Conservation (phyloP, 78 protist species). For the Isochrysis galbana region DNA sequence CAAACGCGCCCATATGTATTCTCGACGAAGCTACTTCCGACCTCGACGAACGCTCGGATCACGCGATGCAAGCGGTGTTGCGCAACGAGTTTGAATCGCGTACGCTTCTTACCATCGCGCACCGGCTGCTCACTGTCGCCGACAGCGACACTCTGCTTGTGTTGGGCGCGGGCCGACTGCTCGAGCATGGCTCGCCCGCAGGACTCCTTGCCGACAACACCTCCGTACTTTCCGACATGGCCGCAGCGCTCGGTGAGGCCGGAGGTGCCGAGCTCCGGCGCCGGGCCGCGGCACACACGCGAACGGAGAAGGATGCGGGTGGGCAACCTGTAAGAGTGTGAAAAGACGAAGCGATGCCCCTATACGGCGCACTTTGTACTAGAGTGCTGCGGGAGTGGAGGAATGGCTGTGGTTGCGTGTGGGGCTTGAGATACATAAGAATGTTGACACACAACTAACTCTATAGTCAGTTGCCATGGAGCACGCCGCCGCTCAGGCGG, state of each 20-base stretch:
- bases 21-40: constrained; percentile 88
- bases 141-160: constrained; percentile 68
- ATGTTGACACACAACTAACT: too few relatives aligned
- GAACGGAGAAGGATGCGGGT: too few relatives aligned
- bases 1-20: constrained; percentile 27
- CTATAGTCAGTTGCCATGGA: too few relatives aligned
- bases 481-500: too few relatives aligned
- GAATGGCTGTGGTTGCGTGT: too few relatives aligned
- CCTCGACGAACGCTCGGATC: constrained; percentile 75
- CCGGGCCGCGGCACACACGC: too few relatives aligned
- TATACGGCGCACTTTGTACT: too few relatives aligned
- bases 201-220: not conserved
- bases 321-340: too few relatives aligned
- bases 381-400: too few relatives aligned
- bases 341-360: too few relatives aligned
- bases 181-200: constrained; percentile 52
- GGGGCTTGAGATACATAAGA: too few relatives aligned
- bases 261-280: not conserved
- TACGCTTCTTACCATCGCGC: constrained; percentile 62
- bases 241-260: not conserved
- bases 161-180: constrained; percentile 35
- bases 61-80: constrained; percentile 23
- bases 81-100: not conserved
- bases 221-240: not conserved
- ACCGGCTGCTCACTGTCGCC: constrained; percentile 54